A percentile compares a stretch with the other conserved stretches of the same genome.
Evolutionary conservation across 2,329 filamentous ascomycete genomes (phyloP).

Genomic region (Claviceps pazoutovae): DNA sequence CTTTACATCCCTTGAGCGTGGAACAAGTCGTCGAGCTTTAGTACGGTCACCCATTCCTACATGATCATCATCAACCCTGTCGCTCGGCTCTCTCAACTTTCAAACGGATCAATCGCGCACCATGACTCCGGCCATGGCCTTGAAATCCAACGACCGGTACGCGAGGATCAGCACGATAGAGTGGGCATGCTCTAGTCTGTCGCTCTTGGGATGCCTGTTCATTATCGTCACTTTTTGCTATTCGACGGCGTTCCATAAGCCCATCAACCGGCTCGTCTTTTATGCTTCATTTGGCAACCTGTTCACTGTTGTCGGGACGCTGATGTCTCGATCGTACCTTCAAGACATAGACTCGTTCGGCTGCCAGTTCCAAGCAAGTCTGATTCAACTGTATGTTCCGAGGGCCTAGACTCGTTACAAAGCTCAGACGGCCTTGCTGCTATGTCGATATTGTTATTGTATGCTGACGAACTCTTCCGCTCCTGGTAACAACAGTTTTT

Average conservation of each 20-base stretch:
- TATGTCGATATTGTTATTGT: background rate
- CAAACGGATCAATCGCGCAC: background rate
- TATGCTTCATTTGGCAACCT: conserved; percentile 75
- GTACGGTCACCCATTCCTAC: background rate
- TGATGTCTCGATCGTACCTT: conserved; percentile 54
- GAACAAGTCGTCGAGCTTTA: background rate
- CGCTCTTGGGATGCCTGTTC: conserved; percentile 55
- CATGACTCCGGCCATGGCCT: background rate
- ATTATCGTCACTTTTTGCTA: conserved; percentile 56
- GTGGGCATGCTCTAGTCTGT: conserved; percentile 55
- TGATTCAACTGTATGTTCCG: conserved; percentile 63
- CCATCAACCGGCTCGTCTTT: conserved; percentile 77
- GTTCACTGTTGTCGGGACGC: conserved; percentile 59
- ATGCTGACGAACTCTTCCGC: conserved; percentile 8
- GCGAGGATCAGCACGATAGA: conserved; percentile 48
- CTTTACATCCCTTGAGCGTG: background rate
- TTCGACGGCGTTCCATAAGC: conserved; percentile 63
- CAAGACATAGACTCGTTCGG: conserved; percentile 30
- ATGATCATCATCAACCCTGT: background rate
- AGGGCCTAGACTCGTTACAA: background rate
- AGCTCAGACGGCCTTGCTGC: background rate
- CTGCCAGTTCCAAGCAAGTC: conserved; percentile 61
- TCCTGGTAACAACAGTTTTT: conserved; percentile 45
- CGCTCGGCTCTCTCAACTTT: background rate
- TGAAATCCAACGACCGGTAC: conserved; percentile 24